These are phyloP conservation scores for Batkoa obscura DNA, from an alignment of 371 early-diverging fungal species.

Conservation along the genomic window DNA sequence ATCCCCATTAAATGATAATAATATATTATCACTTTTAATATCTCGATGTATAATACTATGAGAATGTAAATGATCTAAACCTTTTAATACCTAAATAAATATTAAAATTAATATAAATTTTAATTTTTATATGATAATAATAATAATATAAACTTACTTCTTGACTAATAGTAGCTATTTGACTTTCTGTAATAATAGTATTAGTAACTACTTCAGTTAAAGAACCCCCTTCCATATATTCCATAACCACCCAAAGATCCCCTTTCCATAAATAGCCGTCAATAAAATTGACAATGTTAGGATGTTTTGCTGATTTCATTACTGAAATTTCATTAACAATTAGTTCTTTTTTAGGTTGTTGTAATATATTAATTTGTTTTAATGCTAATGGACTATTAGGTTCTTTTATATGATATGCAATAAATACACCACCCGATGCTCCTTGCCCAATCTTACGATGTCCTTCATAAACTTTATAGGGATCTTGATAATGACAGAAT, in stretches of 20 bases:
- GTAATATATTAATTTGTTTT: constrained; percentile 75
- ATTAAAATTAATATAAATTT: constrained; percentile 53
- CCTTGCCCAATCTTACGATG: constrained; percentile 53
- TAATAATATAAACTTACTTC: constrained; percentile 27
- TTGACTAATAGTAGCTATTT: constrained; percentile 43
- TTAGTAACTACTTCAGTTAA: constrained; percentile 20
- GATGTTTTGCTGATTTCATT: constrained; percentile 47
- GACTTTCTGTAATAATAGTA: constrained; percentile 24
- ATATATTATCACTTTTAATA: constrained; percentile 67
- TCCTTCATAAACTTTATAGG: constrained; percentile 28
- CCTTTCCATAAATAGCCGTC: constrained; percentile 35
- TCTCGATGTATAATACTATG: constrained; percentile 89
- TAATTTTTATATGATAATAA: too few relatives aligned
- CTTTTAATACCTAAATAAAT: constrained; percentile 42
- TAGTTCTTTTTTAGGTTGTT: constrained; percentile 74
- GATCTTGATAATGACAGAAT: constrained; percentile 66
- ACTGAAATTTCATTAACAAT: constrained; percentile 62
- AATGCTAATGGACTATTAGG: constrained; percentile 48
- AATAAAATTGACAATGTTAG: constrained; percentile 50
- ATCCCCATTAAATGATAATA: constrained; percentile 45
- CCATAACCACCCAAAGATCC: constrained; percentile 49
- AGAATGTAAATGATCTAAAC: constrained; percentile 76
- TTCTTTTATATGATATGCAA: constrained; percentile 37
- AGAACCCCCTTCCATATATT: constrained; percentile 63
- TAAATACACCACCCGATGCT: constrained; percentile 40